Evolutionary conservation across 306 rosid species (phyloP).

Genomic region (Sicyos baderoa): DNA sequence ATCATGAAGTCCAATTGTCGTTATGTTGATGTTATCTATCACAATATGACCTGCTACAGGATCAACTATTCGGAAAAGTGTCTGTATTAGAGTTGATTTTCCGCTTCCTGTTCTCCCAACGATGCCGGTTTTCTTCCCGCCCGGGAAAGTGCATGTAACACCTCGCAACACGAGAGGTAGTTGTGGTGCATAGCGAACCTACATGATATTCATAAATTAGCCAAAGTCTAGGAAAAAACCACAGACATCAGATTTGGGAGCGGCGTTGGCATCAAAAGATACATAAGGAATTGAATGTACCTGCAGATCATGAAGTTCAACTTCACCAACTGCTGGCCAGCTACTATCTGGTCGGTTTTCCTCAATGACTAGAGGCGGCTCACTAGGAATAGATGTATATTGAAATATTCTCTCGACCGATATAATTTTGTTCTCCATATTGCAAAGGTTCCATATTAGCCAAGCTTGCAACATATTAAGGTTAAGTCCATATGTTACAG

Average conservation of each 20-base stretch:
- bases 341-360: conserved; percentile 44
- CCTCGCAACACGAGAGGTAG: conserved; percentile 81
- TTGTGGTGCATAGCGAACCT: conserved; percentile 89
- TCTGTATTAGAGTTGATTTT: conserved; percentile 69
- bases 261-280: background rate
- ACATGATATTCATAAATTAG: conserved; percentile 7
- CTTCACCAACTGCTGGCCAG: conserved; percentile 71
- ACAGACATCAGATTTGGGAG: background rate
- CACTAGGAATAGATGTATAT: conserved; percentile 55
- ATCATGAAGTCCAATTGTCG: conserved; percentile 67
- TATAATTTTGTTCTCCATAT: conserved; percentile 68
- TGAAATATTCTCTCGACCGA: conserved; percentile 82
- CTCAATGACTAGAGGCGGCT: conserved; percentile 60
- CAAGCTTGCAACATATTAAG: conserved; percentile 41
- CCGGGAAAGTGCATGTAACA: conserved; percentile 54
- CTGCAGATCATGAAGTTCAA: conserved; percentile 62
- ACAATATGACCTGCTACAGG: conserved; percentile 48
- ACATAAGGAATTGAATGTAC: conserved; percentile 24
- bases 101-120: conserved; percentile 93
- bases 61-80: conserved; percentile 62
- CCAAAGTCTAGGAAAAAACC: background rate
- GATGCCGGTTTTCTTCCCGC: conserved; percentile 76
- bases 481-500: conserved; percentile 73
- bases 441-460: conserved; percentile 47
- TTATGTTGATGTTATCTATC: conserved; percentile 55